Base-by-base conservation (phyloP, 192 early-diverging fungal genomes). In the Entomortierella chlamydospora region DNA sequence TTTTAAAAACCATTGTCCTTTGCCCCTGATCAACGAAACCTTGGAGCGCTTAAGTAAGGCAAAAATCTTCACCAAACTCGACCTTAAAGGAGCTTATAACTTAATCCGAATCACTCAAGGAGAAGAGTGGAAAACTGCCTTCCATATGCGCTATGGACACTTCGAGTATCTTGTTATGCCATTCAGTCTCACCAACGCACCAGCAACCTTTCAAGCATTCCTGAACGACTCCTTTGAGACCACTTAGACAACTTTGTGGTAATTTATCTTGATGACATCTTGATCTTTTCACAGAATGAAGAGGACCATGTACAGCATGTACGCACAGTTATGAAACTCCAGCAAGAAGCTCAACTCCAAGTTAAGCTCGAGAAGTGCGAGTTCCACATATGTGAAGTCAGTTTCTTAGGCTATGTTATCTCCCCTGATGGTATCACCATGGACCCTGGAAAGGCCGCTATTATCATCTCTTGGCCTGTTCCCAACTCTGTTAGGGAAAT, bases 171-270 rank as follows among this genome's bases (percentile, higher is more conserved):
- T 66, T 0, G 89, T 91, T 20, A 62, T 93, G 50, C 90, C 89
- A 0, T 90, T 91, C 61, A 90, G 91, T 0, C 60, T 92, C 2
- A 83, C 78, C 25, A 91, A 91, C 64, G 86, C 86, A 0, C 88
- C 90, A 0, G 88, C 83, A 0, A 77, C 84, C 0, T 92, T 94
- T 71, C 83, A 87, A 65, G 62, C 61, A 0, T 45, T 86, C 2
- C 86, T 90, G 22, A 86, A 89, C 56, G 67, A 85, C n/a, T 84
- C 0, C 63, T 92, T 45, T 7, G 58, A 0, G 82, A 83, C 0
- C 25, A 72, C 13, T 37, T 88, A 0, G 80, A 86, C 41, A 9
- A 65, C 8, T 60, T 64, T 23, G 76, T 65, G 37, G 64, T 74
- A 28, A 60, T 81, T 0, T 88, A 85, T 52, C 49, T 1, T 85